Base-by-base conservation (phyloP, 202 grass and related monocot species). In the Dendrocalamus latiflorus region DNA sequence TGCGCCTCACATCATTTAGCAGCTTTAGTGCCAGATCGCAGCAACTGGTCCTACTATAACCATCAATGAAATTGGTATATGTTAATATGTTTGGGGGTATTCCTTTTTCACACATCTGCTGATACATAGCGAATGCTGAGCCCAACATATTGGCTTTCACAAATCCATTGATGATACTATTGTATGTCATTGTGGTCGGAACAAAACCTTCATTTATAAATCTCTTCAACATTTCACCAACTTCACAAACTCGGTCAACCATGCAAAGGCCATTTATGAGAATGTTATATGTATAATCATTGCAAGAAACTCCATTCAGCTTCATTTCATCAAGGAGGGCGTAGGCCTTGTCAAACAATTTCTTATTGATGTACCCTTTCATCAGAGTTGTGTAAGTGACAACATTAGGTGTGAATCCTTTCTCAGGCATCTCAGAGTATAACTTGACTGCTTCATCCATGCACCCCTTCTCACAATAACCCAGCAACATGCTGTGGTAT, bases 61-160 rank as follows among this genome's bases (percentile, higher is more conserved):
- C 90, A 71, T 91, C 65, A 82, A 97, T 91, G 65, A 97, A 92
- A 86, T 75, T 97, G 76, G 90, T 97, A 88, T 94, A 94, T 68
- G 94, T 97, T 61, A 86, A 65, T 81, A 93, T 78, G 82, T 87
- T 71, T 16, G 92, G 86, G 9, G 71, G 54, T 73, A 94, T 84
- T 60, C 91, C 92, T 77, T 67, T 87, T 37, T 75, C 47, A 79
- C 70, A 42, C 94, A 97, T 97, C 86, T 97, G 80, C 47, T 71
- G 78, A 72, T 89, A 92, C 65, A 87, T 79, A 65, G 74, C 57
- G 6, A 84, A 69, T 76, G 92, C 90, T 47, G 72, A 85, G 59
- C 43, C 77, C 84, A 94, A 86, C 73, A 87, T 83, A 63, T 88
- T 86, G 47, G 81, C 72, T 86, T 88, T 94, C 66, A 93, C 74